Percentiles rank a stretch among this genome's conserved stretches.
Conservation (phyloP, 192 early-diverging fungal genomes). For the Allomyces javanicus region DNA sequence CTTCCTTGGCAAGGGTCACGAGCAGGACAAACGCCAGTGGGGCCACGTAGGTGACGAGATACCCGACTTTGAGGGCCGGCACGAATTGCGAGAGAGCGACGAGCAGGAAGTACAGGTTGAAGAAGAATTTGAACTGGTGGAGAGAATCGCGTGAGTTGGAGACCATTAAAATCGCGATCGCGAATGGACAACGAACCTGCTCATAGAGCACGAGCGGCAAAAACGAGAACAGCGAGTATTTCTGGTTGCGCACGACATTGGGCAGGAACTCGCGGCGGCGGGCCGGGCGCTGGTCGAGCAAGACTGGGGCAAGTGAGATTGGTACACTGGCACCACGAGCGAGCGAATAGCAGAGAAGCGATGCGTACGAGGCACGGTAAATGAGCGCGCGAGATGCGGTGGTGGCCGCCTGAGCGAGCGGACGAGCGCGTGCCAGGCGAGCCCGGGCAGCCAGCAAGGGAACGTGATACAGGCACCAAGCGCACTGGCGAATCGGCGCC, state of each 20-base stretch:
- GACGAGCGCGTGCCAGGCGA: no score
- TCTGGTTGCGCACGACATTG: constrained; percentile 76
- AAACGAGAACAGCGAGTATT: constrained; percentile 62
- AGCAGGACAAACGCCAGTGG: constrained; percentile 75
- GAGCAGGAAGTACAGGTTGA: constrained; percentile 85
- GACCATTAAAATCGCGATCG: neutral
- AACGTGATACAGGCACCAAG: no score
- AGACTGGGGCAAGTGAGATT: no score
- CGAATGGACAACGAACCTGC: constrained; percentile 24
- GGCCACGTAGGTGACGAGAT: constrained; percentile 79
- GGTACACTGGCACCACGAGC: no score
- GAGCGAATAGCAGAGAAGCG: no score
- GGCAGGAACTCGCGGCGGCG: constrained; percentile 25
- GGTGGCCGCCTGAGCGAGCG: no score
- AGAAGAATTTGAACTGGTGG: constrained; percentile 75
- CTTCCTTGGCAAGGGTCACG: constrained; percentile 85
- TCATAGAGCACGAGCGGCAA: constrained; percentile 62
- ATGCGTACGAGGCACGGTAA: no score
- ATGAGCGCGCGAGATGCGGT: no score
- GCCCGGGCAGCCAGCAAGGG: no score
- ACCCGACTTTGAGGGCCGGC: constrained; percentile 66
- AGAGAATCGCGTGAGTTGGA: neutral
- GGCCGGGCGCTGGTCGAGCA: no score
- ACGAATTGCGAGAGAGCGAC: constrained; percentile 85
- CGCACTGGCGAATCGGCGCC: no score